Evolutionary conservation across 192 early-diverging fungal species (phyloP).

Genomic region (Podila epigama): DNA sequence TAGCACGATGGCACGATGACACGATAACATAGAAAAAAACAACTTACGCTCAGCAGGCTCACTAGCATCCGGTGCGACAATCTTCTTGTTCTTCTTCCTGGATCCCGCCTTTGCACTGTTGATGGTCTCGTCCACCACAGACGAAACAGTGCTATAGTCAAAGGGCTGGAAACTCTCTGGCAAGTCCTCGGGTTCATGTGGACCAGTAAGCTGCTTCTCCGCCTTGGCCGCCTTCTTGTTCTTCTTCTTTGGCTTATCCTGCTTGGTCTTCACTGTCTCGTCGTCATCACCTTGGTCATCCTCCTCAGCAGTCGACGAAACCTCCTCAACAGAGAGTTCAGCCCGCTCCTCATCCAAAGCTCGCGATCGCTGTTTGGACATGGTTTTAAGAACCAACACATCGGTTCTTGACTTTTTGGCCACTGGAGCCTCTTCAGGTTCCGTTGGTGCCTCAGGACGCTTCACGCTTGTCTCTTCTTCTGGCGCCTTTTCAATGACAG

Average conservation of each 20-base stretch:
- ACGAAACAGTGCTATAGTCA: constrained; percentile 35
- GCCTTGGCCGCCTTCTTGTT: constrained; percentile 15
- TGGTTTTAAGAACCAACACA: constrained; percentile 17
- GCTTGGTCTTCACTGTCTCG: constrained; percentile 11
- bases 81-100: constrained; percentile 19
- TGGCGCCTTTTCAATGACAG: not conserved
- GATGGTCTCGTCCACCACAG: constrained; percentile 34
- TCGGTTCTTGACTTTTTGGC: constrained; percentile 41
- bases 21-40: not conserved
- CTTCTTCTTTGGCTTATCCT: constrained; percentile 21
- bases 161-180: constrained; percentile 30
- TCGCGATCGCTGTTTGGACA: constrained; percentile 41
- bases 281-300: constrained; percentile 1
- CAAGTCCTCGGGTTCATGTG: constrained; percentile 1
- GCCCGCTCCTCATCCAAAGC: constrained; percentile 46
- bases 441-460: not conserved
- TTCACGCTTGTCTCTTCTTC: not conserved
- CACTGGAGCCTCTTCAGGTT: not conserved
- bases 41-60: constrained; percentile 27
- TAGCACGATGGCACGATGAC: not conserved
- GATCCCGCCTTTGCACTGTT: constrained; percentile 9
- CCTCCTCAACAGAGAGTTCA: constrained; percentile 3
- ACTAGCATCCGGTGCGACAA: not conserved
- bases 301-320: constrained; percentile 1
- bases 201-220: no score